Conservation (phyloP, 176 grass and related monocot species). For the Zizania latifolia region DNA sequence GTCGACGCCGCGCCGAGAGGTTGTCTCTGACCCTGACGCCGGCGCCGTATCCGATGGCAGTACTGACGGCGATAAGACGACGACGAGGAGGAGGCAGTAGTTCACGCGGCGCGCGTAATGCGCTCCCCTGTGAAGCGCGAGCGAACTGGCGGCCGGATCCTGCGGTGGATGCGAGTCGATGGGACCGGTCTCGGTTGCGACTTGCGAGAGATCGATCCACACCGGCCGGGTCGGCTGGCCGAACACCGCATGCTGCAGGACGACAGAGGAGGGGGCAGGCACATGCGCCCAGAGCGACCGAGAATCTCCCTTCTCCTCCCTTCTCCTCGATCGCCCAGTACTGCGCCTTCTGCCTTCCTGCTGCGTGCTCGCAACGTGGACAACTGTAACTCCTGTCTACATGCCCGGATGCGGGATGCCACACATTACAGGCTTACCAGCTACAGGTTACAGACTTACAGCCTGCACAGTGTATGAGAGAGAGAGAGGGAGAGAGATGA, state of each 20-base stretch:
- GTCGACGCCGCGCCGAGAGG: too few relatives aligned
- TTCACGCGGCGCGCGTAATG: too few relatives aligned
- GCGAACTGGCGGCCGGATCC: too few relatives aligned
- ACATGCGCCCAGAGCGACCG: slow-evolving; percentile 9
- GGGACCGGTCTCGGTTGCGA: too few relatives aligned
- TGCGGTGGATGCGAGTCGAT: background rate
- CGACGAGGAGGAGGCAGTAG: too few relatives aligned
- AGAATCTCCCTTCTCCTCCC: slow-evolving; percentile 25
- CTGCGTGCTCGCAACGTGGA: slow-evolving; percentile 58
- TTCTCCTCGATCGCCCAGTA: background rate
- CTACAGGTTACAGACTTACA: background rate
- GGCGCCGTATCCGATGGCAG: too few relatives aligned
- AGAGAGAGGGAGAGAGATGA: background rate
- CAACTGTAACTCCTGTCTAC: slow-evolving; percentile 47
- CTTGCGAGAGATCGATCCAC: too few relatives aligned
- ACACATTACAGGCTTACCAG: too few relatives aligned
- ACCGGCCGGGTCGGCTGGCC: background rate
- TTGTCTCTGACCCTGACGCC: too few relatives aligned
- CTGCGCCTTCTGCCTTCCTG: background rate
- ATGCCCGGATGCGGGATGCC: background rate
- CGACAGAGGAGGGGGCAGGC: slow-evolving; percentile 5
- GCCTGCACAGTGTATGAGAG: background rate
- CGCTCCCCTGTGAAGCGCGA: too few relatives aligned
- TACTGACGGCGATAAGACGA: too few relatives aligned
- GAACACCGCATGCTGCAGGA: background rate